A percentile compares a stretch with the other conserved stretches of the same genome.
These are phyloP conservation scores for Lagenidium giganteum DNA, from an alignment of 352 stramenopile genomes.

Conservation along the genomic window DNA sequence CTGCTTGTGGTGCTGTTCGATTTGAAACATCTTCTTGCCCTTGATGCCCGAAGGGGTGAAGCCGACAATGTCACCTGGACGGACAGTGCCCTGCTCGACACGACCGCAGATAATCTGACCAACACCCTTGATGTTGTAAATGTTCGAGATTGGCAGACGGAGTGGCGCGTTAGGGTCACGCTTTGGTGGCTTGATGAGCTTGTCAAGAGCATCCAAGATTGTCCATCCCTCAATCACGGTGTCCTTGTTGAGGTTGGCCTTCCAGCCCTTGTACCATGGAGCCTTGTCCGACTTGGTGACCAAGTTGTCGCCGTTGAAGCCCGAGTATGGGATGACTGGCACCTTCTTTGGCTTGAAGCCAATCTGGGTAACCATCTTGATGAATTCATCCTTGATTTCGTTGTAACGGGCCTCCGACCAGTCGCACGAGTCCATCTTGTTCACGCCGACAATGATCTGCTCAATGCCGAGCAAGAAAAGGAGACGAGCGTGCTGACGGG, in stretches of 20 bases:
- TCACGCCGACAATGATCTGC: slow-evolving; percentile 78
- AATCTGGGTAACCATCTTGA: slow-evolving; percentile 74
- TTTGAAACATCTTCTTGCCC: slow-evolving; percentile 69
- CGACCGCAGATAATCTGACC: slow-evolving; percentile 71
- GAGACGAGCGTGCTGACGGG: slow-evolving; percentile 90
- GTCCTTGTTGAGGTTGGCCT: slow-evolving; percentile 44
- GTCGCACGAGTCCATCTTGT: slow-evolving; percentile 80
- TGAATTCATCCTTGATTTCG: slow-evolving; percentile 79
- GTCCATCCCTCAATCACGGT: slow-evolving; percentile 31
- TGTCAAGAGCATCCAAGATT: slow-evolving; percentile 63
- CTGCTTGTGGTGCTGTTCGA: slow-evolving; percentile 80
- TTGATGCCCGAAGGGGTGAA: slow-evolving; percentile 55
- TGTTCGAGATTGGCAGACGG: slow-evolving; percentile 71
- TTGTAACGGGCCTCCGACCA: slow-evolving; percentile 70
- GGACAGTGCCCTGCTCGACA: slow-evolving; percentile 65
- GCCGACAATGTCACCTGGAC: slow-evolving; percentile 56
- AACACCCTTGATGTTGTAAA: slow-evolving; percentile 86
- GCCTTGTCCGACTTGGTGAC: slow-evolving; percentile 61
- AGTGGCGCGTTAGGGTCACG: slow-evolving; percentile 46
- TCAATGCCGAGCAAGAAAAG: slow-evolving; percentile 58
- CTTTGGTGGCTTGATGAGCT: slow-evolving; percentile 62
- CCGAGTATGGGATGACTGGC: slow-evolving; percentile 67
- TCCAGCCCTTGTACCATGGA: slow-evolving; percentile 77
- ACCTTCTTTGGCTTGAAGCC: slow-evolving; percentile 79
- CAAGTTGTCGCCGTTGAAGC: slow-evolving; percentile 80